Conservation (phyloP, 78 protist genomes). For the Kipferlia bialata region DNA sequence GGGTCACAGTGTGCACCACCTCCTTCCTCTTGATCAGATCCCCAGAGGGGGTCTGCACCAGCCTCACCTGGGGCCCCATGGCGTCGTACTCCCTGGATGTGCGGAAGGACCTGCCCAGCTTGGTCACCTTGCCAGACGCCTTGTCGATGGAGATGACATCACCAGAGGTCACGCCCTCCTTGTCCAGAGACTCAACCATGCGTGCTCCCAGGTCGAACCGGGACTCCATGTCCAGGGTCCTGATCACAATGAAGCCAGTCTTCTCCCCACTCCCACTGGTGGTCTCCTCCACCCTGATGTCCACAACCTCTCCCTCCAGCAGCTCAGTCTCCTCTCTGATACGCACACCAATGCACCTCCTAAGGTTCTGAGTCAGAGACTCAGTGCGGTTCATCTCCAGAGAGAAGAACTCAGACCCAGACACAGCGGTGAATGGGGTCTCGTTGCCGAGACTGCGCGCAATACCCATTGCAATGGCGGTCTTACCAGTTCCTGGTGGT, state of each 20-base stretch:
- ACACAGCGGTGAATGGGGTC: conserved; percentile 81
- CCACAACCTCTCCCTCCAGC: conserved; percentile 96
- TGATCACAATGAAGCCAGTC: conserved; percentile 85
- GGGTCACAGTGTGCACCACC: conserved; percentile 74
- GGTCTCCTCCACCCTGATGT: conserved; percentile 55
- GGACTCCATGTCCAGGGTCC: conserved; percentile 99
- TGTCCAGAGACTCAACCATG: conserved; percentile 90
- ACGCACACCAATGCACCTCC: conserved; percentile 81
- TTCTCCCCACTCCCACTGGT: conserved; percentile 31
- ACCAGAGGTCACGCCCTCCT: conserved; percentile 75
- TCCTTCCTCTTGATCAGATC: conserved; percentile 82
- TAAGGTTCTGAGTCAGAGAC: conserved; percentile 89
- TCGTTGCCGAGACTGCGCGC: conserved; percentile 80
- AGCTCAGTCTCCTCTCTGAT: conserved; percentile 96
- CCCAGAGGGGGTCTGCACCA: conserved; percentile 75
- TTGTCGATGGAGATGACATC: conserved; percentile 94
- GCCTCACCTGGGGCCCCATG: conserved; percentile 42
- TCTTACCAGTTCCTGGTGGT: conserved; percentile 94
- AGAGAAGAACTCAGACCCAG: conserved; percentile 90
- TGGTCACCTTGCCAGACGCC: conserved; percentile 80
- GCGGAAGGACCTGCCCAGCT: conserved; percentile 80
- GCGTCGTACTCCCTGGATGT: conserved; percentile 84
- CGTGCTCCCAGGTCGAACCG: conserved; percentile 87
- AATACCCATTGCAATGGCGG: conserved; percentile 93
- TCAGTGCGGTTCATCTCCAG: conserved; percentile 93